A percentile compares a stretch with the other conserved stretches of the same genome.
These are phyloP conservation scores for Glycine soja DNA, from an alignment of 306 rosid species.

Conservation along the genomic window DNA sequence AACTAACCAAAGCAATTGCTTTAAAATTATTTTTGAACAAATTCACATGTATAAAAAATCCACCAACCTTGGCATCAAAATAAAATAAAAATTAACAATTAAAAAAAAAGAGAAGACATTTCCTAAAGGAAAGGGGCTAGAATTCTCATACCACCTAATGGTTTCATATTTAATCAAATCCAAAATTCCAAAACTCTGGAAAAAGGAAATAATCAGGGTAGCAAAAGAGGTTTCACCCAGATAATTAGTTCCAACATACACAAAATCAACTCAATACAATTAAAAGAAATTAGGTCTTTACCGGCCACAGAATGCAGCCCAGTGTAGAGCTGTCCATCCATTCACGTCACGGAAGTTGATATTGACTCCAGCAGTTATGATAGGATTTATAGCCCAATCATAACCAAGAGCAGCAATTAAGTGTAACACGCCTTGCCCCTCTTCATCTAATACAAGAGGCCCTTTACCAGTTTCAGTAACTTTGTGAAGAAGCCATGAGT, in stretches of 20 bases:
- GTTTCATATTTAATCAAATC: slow-evolving; percentile 38
- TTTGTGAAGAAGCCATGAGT: slow-evolving; percentile 82
- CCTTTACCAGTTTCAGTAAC: slow-evolving; percentile 79
- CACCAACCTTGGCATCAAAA: slow-evolving; percentile 30
- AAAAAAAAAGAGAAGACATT: neutral
- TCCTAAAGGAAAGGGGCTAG: slow-evolving; percentile 7
- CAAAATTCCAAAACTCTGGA: slow-evolving; percentile 23
- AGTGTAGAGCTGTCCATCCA: slow-evolving; percentile 94
- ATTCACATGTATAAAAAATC: slow-evolving; percentile 26
- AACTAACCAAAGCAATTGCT: slow-evolving; percentile 28
- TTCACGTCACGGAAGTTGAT: slow-evolving; percentile 83
- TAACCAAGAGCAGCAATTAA: slow-evolving; percentile 87
- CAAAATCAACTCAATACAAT: neutral
- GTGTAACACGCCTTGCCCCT: slow-evolving; percentile 85
- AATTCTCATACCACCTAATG: slow-evolving; percentile 25
- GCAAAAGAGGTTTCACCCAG: slow-evolving; percentile 12
- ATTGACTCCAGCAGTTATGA: slow-evolving; percentile 75
- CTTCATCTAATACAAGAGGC: slow-evolving; percentile 67
- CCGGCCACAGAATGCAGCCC: slow-evolving; percentile 97
- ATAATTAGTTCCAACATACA: slow-evolving; percentile 2
- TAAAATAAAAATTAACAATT: neutral
- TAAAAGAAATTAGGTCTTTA: slow-evolving; percentile 22
- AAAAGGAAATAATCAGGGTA: slow-evolving; percentile 18
- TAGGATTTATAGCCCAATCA: slow-evolving; percentile 85
- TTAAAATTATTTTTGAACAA: neutral